Percentiles rank a stretch among this genome's conserved stretches.
phyloP scores from a whole-genome alignment of 495 filamentous ascomycete species.

The Tuber borchii region DNA sequence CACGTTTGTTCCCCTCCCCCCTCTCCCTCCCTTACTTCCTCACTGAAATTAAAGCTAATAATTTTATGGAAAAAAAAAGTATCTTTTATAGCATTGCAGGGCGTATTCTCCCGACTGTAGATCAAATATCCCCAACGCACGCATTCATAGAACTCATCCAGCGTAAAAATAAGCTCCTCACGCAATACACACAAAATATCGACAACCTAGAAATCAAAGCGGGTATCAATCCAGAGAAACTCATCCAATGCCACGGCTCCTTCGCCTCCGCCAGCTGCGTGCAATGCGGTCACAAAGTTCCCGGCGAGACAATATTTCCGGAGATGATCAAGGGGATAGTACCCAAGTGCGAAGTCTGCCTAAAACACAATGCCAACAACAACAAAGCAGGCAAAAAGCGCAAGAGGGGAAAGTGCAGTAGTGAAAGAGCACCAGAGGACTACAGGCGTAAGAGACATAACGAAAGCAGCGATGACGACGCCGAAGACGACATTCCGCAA shows the following conservation, averaged over 20 bases:
- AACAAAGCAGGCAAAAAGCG: constrained; percentile 56
- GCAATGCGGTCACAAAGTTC: constrained; percentile 70
- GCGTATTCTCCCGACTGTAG: constrained; percentile 73
- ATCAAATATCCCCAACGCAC: constrained; percentile 80
- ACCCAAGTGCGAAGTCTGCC: constrained; percentile 58
- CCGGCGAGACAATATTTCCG: constrained; percentile 66
- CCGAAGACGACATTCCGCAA: constrained; percentile 61
- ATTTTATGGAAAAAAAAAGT: constrained; percentile 19
- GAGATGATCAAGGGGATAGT: constrained; percentile 70
- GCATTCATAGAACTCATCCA: constrained; percentile 93
- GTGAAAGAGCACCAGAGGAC: constrained; percentile 43
- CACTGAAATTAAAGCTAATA: constrained; percentile 9
- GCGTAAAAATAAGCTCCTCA: constrained; percentile 79
- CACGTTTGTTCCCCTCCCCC: constrained; percentile 39
- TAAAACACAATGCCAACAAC: constrained; percentile 45
- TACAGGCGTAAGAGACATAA: constrained; percentile 47
- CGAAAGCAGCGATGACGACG: constrained; percentile 59
- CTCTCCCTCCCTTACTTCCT: neutral
- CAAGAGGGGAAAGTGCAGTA: constrained; percentile 62
- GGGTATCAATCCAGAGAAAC: constrained; percentile 72
- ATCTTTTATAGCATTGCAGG: constrained; percentile 90
- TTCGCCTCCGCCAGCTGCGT: constrained; percentile 89
- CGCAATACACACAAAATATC: constrained; percentile 98
- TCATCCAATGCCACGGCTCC: constrained; percentile 93
- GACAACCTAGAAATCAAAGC: constrained; percentile 91